Evolutionary conservation across 2,329 filamentous ascomycete species (phyloP).

Genomic region (Diaporthe sp.): DNA sequence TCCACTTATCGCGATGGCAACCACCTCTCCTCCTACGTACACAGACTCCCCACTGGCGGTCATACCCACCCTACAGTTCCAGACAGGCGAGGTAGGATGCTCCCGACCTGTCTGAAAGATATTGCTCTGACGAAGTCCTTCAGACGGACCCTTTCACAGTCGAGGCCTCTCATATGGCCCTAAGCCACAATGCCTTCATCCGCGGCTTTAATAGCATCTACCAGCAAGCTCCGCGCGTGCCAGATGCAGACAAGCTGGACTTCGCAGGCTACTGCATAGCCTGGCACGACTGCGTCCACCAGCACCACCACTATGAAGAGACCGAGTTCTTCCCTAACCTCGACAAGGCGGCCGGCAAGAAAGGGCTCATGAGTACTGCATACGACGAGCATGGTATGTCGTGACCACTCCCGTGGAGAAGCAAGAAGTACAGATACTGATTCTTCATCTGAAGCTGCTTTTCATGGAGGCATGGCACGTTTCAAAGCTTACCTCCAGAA

Average conservation of each 20-base stretch:
- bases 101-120: conserved; percentile 27
- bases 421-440: not conserved
- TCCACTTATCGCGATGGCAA: conserved; percentile 21
- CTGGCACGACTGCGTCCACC: conserved; percentile 42
- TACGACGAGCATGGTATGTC: not conserved
- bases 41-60: conserved; percentile 41
- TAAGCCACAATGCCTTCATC: conserved; percentile 46
- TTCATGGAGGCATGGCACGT: not conserved
- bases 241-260: conserved; percentile 41
- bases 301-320: conserved; percentile 45
- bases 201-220: conserved; percentile 46
- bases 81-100: conserved; percentile 52
- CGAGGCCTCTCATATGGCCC: conserved; percentile 44
- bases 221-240: conserved; percentile 42
- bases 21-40: conserved; percentile 40
- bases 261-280: conserved; percentile 44
- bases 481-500: conserved; percentile 18
- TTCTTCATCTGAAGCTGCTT: not conserved
- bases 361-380: conserved; percentile 41
- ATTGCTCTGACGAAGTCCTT: conserved; percentile 37
- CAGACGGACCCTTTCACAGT: conserved; percentile 44
- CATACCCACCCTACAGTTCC: conserved; percentile 43
- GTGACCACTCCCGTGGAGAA: not conserved
- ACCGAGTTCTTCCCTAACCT: conserved; percentile 44
- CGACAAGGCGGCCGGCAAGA: conserved; percentile 42